phyloP scores from a whole-genome alignment of 441 rosid species.

The Adansonia rubrostipa region DNA sequence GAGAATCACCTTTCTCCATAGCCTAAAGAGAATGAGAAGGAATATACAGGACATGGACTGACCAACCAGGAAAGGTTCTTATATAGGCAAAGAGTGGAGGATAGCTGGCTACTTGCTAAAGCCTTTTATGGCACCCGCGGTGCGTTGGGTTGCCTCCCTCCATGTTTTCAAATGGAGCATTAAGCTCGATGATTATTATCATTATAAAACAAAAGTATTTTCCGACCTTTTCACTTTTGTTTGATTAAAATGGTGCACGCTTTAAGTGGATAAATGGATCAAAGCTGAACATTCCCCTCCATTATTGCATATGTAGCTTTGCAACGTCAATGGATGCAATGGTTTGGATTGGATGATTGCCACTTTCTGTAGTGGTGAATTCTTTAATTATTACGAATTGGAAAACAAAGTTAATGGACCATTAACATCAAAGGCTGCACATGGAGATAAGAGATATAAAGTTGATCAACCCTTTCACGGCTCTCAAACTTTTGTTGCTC shows the following conservation, averaged over 20 bases:
- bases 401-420: constrained; percentile 15
- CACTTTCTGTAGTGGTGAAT: constrained; percentile 35
- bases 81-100: constrained; percentile 16
- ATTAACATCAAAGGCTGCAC: neutral
- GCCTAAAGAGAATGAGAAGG: neutral
- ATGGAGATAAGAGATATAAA: neutral
- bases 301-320: neutral
- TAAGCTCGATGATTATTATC: neutral
- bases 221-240: neutral
- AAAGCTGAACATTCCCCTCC: neutral
- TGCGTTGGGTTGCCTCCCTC: neutral
- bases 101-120: neutral
- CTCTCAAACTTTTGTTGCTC: neutral
- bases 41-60: neutral
- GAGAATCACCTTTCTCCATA: neutral
- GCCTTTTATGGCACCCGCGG: neutral
- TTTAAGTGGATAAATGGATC: neutral
- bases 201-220: neutral
- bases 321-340: neutral
- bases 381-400: constrained; percentile 18
- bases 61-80: neutral
- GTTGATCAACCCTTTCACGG: neutral
- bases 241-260: constrained; percentile 4
- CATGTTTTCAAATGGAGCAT: neutral
- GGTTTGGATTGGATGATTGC: constrained; percentile 8